Base-by-base conservation (phyloP, 83 land plant genomes). In the Thuja plicata region DNA sequence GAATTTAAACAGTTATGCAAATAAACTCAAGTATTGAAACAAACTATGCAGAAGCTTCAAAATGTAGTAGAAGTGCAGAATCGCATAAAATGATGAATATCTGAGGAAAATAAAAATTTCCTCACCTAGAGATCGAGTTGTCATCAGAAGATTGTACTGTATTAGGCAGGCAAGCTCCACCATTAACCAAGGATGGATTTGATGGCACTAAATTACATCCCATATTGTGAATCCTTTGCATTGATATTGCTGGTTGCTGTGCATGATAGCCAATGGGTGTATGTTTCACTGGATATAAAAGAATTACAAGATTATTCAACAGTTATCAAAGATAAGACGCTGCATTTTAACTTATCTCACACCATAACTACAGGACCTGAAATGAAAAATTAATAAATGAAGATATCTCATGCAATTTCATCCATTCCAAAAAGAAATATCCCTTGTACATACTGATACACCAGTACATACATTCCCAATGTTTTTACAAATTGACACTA, bases 151-250 rank as follows among this genome's bases (percentile, higher is more conserved):
- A 15, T 41, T 86, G 89, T 50, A 87, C 62, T 34, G 34, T 7
- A 27, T 88, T 89, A 32, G 86, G 71, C 46, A 83, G n/a, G 1
- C 91, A 77, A 2, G 89, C 13, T 35, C 74, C 88, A 48, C 87
- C 87, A 43, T 90, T 91, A 60, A 88, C 90, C 40, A 90, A 37
- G 34, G 86, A 17, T 48, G 87, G 60, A 91, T 54, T 84, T 5
- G 92, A 86, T 87, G 89, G 35, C 41, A 27, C 74, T 86, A 86
- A 87, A 89, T 52, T 83, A 86, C 54, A 77, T 37, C 52, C 88
- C 81, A 62, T 34, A 30, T 57, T 30, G 43, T 74, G 84, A n/a
- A 45, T 46, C 41, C 71, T 90, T 41, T 73, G 78, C 15, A 85
- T 19, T 87, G 88, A 8, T 55, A 62, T 46, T 86, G 57, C 86